Evolutionary conservation across 2,329 filamentous ascomycete species (phyloP).

Genomic region (Fusarium sambucinum): DNA sequence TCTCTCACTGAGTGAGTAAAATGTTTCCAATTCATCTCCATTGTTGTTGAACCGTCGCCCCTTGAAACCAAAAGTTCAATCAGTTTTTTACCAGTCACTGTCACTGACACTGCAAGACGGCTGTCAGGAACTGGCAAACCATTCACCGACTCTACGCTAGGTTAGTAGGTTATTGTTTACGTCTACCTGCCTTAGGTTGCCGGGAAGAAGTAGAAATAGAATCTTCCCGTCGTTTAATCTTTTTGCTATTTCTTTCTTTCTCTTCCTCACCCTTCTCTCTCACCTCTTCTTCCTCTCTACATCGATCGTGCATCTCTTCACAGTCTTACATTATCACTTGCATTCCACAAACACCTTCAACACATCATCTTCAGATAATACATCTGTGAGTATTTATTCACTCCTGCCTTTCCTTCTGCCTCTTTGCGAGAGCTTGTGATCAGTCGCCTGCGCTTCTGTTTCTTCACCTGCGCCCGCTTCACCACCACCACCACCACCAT

Average conservation of each 20-base stretch:
- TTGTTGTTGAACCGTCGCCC: conserved; percentile 33
- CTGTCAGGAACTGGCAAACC: conserved; percentile 4
- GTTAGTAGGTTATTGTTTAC: conserved; percentile 24
- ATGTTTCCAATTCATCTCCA: conserved; percentile 11
- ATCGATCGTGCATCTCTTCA: conserved; percentile 25
- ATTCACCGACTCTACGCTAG: conserved; percentile 4
- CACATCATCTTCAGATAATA: conserved; percentile 25
- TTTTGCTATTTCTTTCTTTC: conserved; percentile 9
- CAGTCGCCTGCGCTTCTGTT: neutral
- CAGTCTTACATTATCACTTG: conserved; percentile 21
- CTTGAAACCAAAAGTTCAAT: conserved; percentile 30
- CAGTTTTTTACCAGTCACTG: conserved; percentile 17
- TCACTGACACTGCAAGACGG: conserved; percentile 6
- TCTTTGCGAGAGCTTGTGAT: neutral
- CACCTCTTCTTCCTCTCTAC: conserved; percentile 8
- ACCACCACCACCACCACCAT: neutral
- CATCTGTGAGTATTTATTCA: conserved; percentile 21
- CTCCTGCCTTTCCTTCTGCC: too few species aligned
- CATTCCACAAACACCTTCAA: neutral
- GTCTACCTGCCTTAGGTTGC: conserved; percentile 7
- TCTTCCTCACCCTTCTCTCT: conserved; percentile 14
- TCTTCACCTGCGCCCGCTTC: conserved; percentile 4
- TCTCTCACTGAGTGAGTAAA: neutral
- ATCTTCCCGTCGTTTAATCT: conserved; percentile 12
- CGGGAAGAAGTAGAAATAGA: conserved; percentile 23